These are phyloP conservation scores for Cladosporium oxysporum DNA, from an alignment of 2,329 filamentous ascomycete genomes.

Conservation along the genomic window DNA sequence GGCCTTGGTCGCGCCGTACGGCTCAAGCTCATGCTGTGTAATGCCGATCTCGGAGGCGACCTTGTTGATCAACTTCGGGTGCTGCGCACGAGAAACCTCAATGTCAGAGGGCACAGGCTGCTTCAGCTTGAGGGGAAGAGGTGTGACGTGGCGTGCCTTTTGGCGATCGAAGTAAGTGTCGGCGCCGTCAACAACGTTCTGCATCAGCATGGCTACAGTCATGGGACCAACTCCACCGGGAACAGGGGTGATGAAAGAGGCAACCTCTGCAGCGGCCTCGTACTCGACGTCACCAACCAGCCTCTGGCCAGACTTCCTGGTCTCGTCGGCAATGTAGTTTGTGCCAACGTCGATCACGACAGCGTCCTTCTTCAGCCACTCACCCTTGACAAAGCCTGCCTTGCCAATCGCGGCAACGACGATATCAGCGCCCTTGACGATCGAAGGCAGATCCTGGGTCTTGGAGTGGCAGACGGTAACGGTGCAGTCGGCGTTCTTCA, in stretches of 20 bases:
- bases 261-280: slow-evolving; percentile 78
- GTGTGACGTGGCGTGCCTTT: slow-evolving; percentile 75
- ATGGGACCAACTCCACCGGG: slow-evolving; percentile 96
- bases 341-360: slow-evolving; percentile 97
- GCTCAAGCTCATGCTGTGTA: slow-evolving; percentile 83
- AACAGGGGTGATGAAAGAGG: slow-evolving; percentile 91
- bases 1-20: slow-evolving; percentile 92
- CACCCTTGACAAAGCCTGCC: slow-evolving; percentile 84
- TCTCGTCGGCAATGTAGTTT: slow-evolving; percentile 86
- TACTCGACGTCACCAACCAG: slow-evolving; percentile 96
- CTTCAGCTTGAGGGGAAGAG: slow-evolving; percentile 78
- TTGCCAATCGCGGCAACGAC: slow-evolving; percentile 90
- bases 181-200: slow-evolving; percentile 90
- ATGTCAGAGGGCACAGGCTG: slow-evolving; percentile 93
- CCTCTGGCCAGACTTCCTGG: slow-evolving; percentile 88
- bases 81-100: slow-evolving; percentile 82
- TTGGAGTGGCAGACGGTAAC: slow-evolving; percentile 95
- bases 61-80: slow-evolving; percentile 85
- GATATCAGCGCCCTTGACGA: slow-evolving; percentile 83
- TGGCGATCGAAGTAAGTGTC: slow-evolving; percentile 79
- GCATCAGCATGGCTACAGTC: slow-evolving; percentile 97
- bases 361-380: slow-evolving; percentile 92
- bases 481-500: slow-evolving; percentile 94
- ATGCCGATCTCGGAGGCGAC: slow-evolving; percentile 88
- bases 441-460: slow-evolving; percentile 70